phyloP scores from a whole-genome alignment of 2,329 filamentous ascomycete genomes.

The Pestalotiopsis sp. region DNA sequence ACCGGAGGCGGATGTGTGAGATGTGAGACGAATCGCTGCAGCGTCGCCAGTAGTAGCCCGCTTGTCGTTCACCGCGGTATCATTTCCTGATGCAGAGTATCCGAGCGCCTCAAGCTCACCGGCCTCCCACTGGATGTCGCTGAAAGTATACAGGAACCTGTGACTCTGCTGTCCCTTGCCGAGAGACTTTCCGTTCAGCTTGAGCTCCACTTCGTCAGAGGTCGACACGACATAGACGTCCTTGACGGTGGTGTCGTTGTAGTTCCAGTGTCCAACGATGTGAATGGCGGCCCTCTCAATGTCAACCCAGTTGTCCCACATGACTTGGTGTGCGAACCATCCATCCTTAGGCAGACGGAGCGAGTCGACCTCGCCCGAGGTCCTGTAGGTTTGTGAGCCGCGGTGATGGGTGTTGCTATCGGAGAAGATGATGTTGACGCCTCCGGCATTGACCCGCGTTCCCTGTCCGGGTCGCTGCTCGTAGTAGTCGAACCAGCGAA shows the following conservation, averaged over 20 bases:
- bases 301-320: conserved; percentile 12
- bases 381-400: conserved; percentile 4
- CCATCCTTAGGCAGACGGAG: conserved; percentile 3
- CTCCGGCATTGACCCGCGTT: conserved; percentile 3
- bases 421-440: conserved; percentile 9
- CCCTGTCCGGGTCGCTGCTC: conserved; percentile 1
- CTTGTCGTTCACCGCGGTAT: neutral
- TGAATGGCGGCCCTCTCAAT: neutral
- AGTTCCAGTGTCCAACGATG: conserved; percentile 9
- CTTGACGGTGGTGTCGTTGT: conserved; percentile 9
- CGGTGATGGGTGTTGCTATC: conserved; percentile 9
- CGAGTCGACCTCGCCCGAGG: conserved; percentile 8
- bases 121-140: neutral
- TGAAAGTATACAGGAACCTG: neutral
- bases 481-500: conserved; percentile 5
- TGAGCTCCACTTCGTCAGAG: conserved; percentile 3
- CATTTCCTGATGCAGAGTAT: neutral
- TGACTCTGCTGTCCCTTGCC: conserved; percentile 1
- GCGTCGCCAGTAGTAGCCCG: conserved; percentile 1
- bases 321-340: conserved; percentile 6
- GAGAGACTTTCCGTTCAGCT: conserved; percentile 4
- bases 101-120: conserved; percentile 1
- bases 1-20: neutral
- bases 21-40: conserved; percentile 2
- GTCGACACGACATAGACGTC: conserved; percentile 10